phyloP scores from a whole-genome alignment of 2,329 filamentous ascomycete species.

The Pseudogymnoascus sp. region DNA sequence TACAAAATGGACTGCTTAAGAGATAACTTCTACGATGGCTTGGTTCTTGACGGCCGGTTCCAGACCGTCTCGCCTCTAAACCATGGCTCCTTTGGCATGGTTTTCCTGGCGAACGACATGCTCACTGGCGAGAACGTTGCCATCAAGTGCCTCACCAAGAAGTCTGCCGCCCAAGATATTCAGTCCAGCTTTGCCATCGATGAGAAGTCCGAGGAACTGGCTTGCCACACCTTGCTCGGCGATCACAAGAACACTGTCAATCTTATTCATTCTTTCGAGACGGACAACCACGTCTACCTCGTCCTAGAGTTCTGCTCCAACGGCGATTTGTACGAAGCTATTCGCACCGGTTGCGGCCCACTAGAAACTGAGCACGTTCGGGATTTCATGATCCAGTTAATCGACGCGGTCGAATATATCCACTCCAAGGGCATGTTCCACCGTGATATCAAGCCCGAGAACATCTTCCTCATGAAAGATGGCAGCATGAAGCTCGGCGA shows the following conservation, averaged over 20 bases:
- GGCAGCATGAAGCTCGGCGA: conserved; percentile 94
- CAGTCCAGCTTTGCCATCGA: conserved; percentile 61
- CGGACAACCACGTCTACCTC: conserved; percentile 77
- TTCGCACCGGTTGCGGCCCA: conserved; percentile 78
- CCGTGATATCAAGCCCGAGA: conserved; percentile 98
- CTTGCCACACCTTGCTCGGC: conserved; percentile 70
- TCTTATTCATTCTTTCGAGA: conserved; percentile 84
- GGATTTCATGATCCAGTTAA: conserved; percentile 90
- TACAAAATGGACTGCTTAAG: conserved; percentile 73
- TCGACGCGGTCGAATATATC: conserved; percentile 82
- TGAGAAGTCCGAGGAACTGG: conserved; percentile 71
- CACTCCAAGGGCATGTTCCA: conserved; percentile 89
- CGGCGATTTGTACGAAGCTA: conserved; percentile 95
- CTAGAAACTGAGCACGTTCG: conserved; percentile 94
- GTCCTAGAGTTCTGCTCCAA: conserved; percentile 93
- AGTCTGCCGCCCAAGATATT: conserved; percentile 51
- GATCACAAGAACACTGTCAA: conserved; percentile 90
- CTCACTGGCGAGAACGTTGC: conserved; percentile 72
- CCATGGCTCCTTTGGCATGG: conserved; percentile 97
- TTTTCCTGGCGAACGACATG: conserved; percentile 82
- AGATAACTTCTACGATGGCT: conserved; percentile 69
- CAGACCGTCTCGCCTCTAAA: conserved; percentile 89
- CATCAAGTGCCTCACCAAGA: conserved; percentile 93
- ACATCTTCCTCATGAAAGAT: conserved; percentile 84
- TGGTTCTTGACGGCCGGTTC: conserved; percentile 81